phyloP scores from a whole-genome alignment of 2,329 filamentous ascomycete genomes.

The Phyllosticta citribraziliensis region DNA sequence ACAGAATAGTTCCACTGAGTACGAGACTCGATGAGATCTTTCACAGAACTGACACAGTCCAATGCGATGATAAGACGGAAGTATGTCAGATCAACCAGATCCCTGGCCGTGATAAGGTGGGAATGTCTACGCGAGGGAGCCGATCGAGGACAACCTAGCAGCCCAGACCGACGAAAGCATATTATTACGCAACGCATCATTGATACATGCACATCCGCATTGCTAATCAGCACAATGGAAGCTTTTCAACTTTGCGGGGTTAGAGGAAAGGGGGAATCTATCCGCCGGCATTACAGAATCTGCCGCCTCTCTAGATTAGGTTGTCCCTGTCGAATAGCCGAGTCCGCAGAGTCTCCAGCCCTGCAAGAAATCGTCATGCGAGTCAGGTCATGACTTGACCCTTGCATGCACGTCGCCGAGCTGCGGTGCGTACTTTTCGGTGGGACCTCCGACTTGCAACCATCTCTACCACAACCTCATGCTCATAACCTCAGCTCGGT shows the following conservation, averaged over 20 bases:
- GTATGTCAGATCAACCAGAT: not conserved
- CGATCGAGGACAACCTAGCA: not conserved
- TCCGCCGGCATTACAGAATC: not conserved
- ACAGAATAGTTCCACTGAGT: no score
- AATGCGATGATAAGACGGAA: not conserved
- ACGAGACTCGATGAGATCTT: not conserved
- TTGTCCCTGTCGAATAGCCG: not conserved
- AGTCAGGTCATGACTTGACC: not conserved
- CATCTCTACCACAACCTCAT: conserved; percentile 1
- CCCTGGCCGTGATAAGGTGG: not conserved
- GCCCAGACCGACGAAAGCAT: not conserved
- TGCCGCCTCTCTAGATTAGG: not conserved
- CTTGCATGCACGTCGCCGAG: not conserved
- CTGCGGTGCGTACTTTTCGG: not conserved
- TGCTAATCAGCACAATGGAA: not conserved
- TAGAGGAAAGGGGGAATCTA: not conserved
- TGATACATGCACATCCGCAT: not conserved
- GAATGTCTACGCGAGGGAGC: not conserved
- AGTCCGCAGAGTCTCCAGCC: not conserved
- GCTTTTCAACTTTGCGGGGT: not conserved
- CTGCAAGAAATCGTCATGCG: not conserved
- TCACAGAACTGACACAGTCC: not conserved
- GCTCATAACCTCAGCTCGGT: conserved; percentile 6
- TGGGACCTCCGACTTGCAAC: not conserved
- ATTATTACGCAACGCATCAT: not conserved